Percentiles rank a stretch among this genome's conserved stretches.
Evolutionary conservation across 2,329 filamentous ascomycete genomes (phyloP).

Genomic region (Magnaporthiopsis rhizophila): DNA sequence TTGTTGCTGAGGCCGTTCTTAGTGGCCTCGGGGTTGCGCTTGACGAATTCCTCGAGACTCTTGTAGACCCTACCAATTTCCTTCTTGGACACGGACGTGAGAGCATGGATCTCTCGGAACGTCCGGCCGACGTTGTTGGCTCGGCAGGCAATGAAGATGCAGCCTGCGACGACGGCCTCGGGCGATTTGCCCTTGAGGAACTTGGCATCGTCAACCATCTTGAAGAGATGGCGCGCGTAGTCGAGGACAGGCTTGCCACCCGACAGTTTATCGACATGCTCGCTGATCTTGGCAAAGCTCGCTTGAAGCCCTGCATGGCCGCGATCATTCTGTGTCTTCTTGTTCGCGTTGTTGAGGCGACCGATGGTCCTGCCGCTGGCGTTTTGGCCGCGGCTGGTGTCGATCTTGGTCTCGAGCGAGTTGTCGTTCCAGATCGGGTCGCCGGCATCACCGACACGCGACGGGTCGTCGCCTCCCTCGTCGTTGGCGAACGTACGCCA

Average conservation of each 20-base stretch:
- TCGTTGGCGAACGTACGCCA: conserved; percentile 99
- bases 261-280: conserved; percentile 76
- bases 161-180: conserved; percentile 89
- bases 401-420: conserved; percentile 54
- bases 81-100: conserved; percentile 93
- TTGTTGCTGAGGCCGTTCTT: conserved; percentile 16
- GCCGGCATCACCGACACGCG: conserved; percentile 90
- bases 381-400: conserved; percentile 16
- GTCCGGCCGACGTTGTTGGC: conserved; percentile 81
- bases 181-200: conserved; percentile 93
- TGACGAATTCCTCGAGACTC: conserved; percentile 74
- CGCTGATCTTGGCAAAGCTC: conserved; percentile 75
- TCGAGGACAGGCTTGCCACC: conserved; percentile 77
- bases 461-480: conserved; percentile 92
- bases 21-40: conserved; percentile 44
- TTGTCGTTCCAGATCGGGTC: conserved; percentile 82
- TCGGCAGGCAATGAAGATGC: conserved; percentile 95
- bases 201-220: conserved; percentile 86
- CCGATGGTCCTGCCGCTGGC: conserved; percentile 15
- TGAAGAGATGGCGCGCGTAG: conserved; percentile 90
- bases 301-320: conserved; percentile 48
- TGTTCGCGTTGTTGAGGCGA: conserved; percentile 20
- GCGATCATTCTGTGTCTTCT: conserved; percentile 18
- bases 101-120: conserved; percentile 87
- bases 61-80: conserved; percentile 97